Evolutionary conservation across 2,329 filamentous ascomycete species (phyloP), one percentile per base, ranked within the genome.

Genomic region (Colletotrichum shisoi): DNA sequence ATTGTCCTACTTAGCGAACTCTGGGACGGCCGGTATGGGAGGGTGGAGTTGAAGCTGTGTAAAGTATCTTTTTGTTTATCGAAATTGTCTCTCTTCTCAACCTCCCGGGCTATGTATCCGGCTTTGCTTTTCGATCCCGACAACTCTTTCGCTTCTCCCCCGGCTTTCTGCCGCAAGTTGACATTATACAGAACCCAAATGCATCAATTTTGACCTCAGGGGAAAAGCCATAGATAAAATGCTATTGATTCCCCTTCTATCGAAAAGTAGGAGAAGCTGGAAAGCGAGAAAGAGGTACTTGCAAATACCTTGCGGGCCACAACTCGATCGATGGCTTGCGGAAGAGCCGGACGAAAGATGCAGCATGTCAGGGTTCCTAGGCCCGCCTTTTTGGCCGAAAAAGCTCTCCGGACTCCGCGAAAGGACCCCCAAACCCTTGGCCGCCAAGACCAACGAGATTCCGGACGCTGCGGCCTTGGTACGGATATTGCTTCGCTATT

Each of bases 351-450:
- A 57, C 37, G 53, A 46, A 34, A 49, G 42, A 67, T 58, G 63
- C 63, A 67, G 60, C 54, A 58, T 48, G 64, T 67, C 61, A 67
- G 63, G 64, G 54, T 64, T 67, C 42, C 49, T 64, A 45, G 45
- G 24, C 57, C 59, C 60, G 60, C 53, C 48, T 39, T 54, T 58
- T 12, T 8, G 17, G 4, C 6, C 17, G 8, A 21, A 37, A 52
- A 52, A 37, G 49, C n/a, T 15, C n/a, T 37, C 31, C 13, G 24
- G 46, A n/a, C 39, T 21, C 34, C 40, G n/a, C 17, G 39, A 57
- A n/a, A 40, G 24, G 24, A 34, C 31, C 31, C 52, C 54, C 64
- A 51, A 64, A 34, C 42, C 49, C 64, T 64, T 67, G 64, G 49
- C 53, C 34, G 64, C 64, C 64, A 64, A 64, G 61, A 59, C 46